phyloP scores from a whole-genome alignment of 2,329 filamentous ascomycete species.

The Pseudogymnoascus sp. region DNA sequence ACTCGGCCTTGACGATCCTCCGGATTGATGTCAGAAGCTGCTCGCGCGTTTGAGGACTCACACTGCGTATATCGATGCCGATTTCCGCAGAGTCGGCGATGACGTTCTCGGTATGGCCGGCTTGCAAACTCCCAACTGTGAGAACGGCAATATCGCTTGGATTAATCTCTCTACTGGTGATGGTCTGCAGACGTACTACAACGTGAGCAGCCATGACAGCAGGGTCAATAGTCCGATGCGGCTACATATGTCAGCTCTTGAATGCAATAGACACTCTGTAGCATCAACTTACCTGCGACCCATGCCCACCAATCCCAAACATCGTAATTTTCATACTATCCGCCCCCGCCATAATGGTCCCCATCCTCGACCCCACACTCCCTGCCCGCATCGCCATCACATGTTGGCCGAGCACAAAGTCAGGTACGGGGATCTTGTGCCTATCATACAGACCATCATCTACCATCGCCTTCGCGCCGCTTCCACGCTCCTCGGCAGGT shows the following conservation, averaged over 20 bases:
- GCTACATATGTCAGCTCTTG: slow-evolving; percentile 21
- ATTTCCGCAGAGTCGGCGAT: slow-evolving; percentile 39
- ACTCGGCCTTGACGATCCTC: slow-evolving; percentile 47
- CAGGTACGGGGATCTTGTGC: slow-evolving; percentile 33
- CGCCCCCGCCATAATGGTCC: slow-evolving; percentile 32
- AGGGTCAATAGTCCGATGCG: slow-evolving; percentile 42
- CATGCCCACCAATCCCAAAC: slow-evolving; percentile 41
- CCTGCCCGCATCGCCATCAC: slow-evolving; percentile 40
- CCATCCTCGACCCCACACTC: slow-evolving; percentile 30
- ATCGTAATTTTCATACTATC: slow-evolving; percentile 35
- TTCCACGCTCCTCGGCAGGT: too few species aligned
- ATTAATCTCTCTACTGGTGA: slow-evolving; percentile 35
- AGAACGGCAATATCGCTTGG: slow-evolving; percentile 39
- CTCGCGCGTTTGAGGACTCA: slow-evolving; percentile 29
- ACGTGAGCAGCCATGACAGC: slow-evolving; percentile 38
- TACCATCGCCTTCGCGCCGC: too few species aligned
- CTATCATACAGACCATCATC: too few species aligned
- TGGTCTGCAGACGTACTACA: slow-evolving; percentile 36
- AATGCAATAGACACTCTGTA: too few species aligned
- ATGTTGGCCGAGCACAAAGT: slow-evolving; percentile 51
- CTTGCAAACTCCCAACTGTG: slow-evolving; percentile 39
- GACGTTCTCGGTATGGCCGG: slow-evolving; percentile 40
- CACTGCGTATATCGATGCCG: slow-evolving; percentile 37
- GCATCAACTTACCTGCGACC: slow-evolving; percentile 19
- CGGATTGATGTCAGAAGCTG: slow-evolving; percentile 34